phyloP scores from a whole-genome alignment of 2,329 filamentous ascomycete species.

The Aspergillus hortae region DNA sequence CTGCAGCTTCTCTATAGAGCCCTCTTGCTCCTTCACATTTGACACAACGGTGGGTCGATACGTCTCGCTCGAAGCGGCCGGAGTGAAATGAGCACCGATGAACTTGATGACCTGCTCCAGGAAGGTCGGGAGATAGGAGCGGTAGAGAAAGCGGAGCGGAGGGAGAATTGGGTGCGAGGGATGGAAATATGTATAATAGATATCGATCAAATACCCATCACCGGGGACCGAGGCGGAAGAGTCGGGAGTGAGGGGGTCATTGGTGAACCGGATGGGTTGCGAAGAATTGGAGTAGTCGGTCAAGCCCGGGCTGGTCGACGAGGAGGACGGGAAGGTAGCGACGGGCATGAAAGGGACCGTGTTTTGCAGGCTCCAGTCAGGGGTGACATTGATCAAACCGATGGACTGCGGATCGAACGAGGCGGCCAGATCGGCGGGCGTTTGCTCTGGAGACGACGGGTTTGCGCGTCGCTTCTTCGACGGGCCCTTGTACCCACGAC shows the following conservation, averaged over 20 bases:
- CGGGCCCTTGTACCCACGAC: constrained; percentile 70
- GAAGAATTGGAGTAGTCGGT: constrained; percentile 16
- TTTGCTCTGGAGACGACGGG: constrained; percentile 38
- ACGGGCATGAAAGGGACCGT: constrained; percentile 22
- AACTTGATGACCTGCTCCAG: constrained; percentile 56
- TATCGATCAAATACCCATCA: constrained; percentile 46
- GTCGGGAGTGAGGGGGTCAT: constrained; percentile 34
- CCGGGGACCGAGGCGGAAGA: constrained; percentile 28
- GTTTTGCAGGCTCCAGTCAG: constrained; percentile 37
- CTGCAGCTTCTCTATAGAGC: constrained; percentile 67
- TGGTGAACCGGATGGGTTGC: constrained; percentile 16
- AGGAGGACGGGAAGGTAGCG: constrained; percentile 21
- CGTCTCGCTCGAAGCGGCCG: constrained; percentile 42
- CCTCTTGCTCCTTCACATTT: constrained; percentile 30
- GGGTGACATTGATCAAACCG: constrained; percentile 35
- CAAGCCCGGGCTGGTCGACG: constrained; percentile 22
- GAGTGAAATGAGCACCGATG: constrained; percentile 54
- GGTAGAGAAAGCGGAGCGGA: constrained; percentile 42
- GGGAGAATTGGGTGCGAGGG: constrained; percentile 55
- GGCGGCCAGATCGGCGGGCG: constrained; percentile 47
- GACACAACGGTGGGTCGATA: constrained; percentile 38
- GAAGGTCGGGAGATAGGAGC: constrained; percentile 39
- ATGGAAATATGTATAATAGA: constrained; percentile 57
- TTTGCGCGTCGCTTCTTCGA: constrained; percentile 47
- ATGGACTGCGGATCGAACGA: constrained; percentile 15